Base-by-base conservation (phyloP, 345 rosid genomes). In the Eucalyptus sideroxylon region DNA sequence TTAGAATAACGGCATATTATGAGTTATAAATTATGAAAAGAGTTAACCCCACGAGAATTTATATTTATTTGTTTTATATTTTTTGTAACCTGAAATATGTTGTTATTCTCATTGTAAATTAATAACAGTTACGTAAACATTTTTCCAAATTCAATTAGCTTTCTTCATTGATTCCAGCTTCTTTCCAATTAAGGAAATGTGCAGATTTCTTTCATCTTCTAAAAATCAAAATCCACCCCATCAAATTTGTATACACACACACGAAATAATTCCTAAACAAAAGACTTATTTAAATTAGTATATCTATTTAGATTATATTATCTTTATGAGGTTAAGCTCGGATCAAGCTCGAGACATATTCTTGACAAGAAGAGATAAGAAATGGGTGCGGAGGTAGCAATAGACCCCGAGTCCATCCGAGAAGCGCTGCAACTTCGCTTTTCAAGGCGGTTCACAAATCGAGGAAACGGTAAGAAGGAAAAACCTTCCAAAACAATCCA, bases 11-110 rank as follows among this genome's bases (percentile, higher is more conserved):
- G 24, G 2, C 59, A 53, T 53, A 53, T 53, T 8, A 53, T 53
- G 59, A 53, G 59, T 8, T 8, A 5, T 21, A 8, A 21, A 53
- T 19, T 53, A 1, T 53, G 1, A 53, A 53, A 53, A 53, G 26
- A 53, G 2, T 2, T 0, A 21, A 21, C 2, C 11, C 5, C 11
- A 53, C 2, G 2, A 2, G 2, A 53, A 53, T 8, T 19, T 53
- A 3, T 53, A 19, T 53, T 53, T 53, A 19, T 53, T 53, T 8
- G 24, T 53, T 53, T 53, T 53, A 8, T 53, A 19, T 21, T 53
- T 51, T 53, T 53, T 40, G 11, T 21, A 53, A 53, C 24, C 5
- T 53, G 1, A 53, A 21, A 53, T 53, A 53, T 21, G 2, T 53
- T 53, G 11, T 53, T 53, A 53, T 53, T 53, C 26, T 53, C 59